Percentiles rank a stretch among this genome's conserved stretches.
Evolutionary conservation across 2,329 filamentous ascomycete species (phyloP).

Genomic region (Teratosphaeria destructans): DNA sequence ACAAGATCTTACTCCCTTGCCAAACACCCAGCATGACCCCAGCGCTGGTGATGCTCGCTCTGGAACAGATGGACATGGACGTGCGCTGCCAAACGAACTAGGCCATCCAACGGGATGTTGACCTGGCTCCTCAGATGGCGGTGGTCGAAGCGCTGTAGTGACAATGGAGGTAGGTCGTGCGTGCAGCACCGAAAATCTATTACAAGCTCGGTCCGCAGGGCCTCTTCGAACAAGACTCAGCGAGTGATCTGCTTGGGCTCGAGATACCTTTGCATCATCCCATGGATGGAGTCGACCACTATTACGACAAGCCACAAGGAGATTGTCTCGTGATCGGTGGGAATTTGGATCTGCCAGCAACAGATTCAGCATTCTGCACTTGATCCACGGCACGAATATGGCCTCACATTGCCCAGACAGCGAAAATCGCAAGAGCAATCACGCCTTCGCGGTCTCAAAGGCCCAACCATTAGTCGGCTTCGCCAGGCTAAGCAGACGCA

Average conservation of each 20-base stretch:
- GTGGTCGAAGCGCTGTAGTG: no score
- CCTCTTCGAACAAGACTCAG: no score
- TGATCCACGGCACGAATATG: conserved; percentile 5
- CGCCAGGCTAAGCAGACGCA: no score
- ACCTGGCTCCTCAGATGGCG: no score
- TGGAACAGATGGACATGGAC: no score
- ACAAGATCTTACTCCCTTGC: no score
- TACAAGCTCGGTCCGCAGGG: no score
- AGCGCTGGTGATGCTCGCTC: background rate
- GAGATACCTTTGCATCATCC: conserved; percentile 5
- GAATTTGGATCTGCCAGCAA: conserved; percentile 15
- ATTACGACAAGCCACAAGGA: conserved; percentile 37
- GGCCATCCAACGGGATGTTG: no score
- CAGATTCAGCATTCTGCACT: conserved; percentile 31
- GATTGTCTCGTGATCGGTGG: conserved; percentile 30
- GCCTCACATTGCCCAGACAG: conserved; percentile 2
- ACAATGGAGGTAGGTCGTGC: no score
- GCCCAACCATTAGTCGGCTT: background rate
- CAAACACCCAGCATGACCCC: no score
- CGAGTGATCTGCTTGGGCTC: background rate
- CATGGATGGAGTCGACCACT: conserved; percentile 14
- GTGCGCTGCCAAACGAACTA: no score
- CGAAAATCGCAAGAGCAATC: background rate
- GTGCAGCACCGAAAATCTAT: no score
- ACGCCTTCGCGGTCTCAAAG: conserved; percentile 4